Base-by-base conservation (phyloP, 495 filamentous ascomycete genomes). In the Hyaloscypha finlandica region DNA sequence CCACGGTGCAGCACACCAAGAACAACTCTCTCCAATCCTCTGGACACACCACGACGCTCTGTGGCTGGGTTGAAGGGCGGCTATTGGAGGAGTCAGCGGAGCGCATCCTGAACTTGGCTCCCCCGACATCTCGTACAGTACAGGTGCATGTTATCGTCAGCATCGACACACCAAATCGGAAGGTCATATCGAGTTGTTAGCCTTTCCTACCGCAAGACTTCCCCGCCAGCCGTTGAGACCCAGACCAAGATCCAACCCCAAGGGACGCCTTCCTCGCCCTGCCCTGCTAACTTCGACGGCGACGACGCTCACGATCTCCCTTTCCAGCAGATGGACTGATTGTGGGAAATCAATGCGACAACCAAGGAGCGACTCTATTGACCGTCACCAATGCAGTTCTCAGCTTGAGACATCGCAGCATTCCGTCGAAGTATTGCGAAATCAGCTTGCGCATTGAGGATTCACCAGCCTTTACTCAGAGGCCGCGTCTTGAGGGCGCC, bases 401-500 rank as follows among this genome's bases (percentile, higher is more conserved):
- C 33, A 32, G 12, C 37, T 39, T 59, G 42, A 68, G 30, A 59
- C 37, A 25, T 70, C 42, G 59, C 61, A 25, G 45, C 64, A 62
- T 56, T 60, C 42, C 66, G 42, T 39, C 58, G 29, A 57, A 32
- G 6, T 39, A 65, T 65, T 48, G 53, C 69, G 29, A 56, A 39
- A 31, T 8, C 16, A 25, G 8, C 65, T 42, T 20, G 39, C 56
- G 54, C 55, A 62, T 64, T 56, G 54, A 70, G 59, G 11, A 29
- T 59, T 63, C 37, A 37, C 35, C 61, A 20, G 29, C 58, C 33
- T 22, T 30, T 25, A 19, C 48, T 48, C 37, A 42, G 31, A 56
- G 53, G 67, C 72, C 72, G 68, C 72, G 72, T 72, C 72, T 72
- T 72, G 67, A 69, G 30, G 72, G 62, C 72, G 72, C 58, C 29